Evolutionary conservation across 1,139 yeast genomes (phyloP), one percentile per base, ranked within the genome.

Genomic region (Debaryomyces robertsiae): DNA sequence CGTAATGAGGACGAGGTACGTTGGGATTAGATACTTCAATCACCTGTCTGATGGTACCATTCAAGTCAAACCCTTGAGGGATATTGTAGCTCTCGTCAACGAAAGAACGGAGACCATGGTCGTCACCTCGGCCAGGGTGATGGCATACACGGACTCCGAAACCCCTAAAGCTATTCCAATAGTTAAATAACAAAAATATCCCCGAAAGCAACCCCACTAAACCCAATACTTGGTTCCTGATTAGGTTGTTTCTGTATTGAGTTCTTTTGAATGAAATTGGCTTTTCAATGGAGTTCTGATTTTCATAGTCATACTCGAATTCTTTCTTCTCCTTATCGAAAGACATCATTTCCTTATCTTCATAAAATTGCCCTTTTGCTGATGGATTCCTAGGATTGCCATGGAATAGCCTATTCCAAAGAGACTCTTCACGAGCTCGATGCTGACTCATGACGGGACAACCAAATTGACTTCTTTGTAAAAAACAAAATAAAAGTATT

Each of bases 1-100:
- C 75, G 46, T 59, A 69, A 9, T 52, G 43, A 4, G 58, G 50
- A 30, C 50, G 49, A 6, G 65, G 63, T 4, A 60, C 52, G 37
- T 53, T 47, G 0, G 75, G 74, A 45, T 58, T 61, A 1, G 60
- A 42, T 0, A 68, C 71, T 38, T 52, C 54, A 34, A 64, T 50
- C 4, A 61, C 51, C 41, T 61, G 54, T 19, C 45, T 46, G n/a
- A 44, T 22, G 4, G 38, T 18, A 24, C 29, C 38, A 22, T 35
- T 29, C 4, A 14, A 13, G 9, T n/a, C 14, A 10, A 11, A 9
- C 10, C 15, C 9, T 10, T 28, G 27, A 5, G 10, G n/a, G 6
- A 11, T 17, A 19, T 13, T 28, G 13, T 18, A 27, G 13, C 32
- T 28, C 19, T 35, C 38, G 18, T 35, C 38, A 3, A 18, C 30